phyloP scores from a whole-genome alignment of 1,139 yeast species.

The Arxiozyma slooffiae region DNA sequence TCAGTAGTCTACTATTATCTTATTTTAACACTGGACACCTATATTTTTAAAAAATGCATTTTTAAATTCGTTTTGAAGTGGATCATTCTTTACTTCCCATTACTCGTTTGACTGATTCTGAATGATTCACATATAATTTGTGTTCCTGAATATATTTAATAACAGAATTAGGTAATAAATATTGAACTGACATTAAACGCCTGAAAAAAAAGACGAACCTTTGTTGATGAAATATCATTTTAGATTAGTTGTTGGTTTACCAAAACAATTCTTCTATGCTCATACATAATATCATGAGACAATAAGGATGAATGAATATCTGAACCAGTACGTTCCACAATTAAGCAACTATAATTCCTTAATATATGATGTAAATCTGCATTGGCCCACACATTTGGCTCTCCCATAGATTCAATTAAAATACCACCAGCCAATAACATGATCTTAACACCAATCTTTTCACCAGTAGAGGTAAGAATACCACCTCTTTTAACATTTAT shows the following conservation, averaged over 20 bases:
- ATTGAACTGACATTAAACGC: slow-evolving; percentile 95
- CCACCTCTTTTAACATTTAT: slow-evolving; percentile 87
- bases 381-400: slow-evolving; percentile 98
- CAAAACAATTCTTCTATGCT: slow-evolving; percentile 83
- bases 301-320: slow-evolving; percentile 88
- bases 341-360: slow-evolving; percentile 91
- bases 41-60: no score
- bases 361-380: slow-evolving; percentile 88
- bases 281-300: slow-evolving; percentile 94
- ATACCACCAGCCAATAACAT: slow-evolving; percentile 98
- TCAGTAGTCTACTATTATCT: not conserved
- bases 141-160: slow-evolving; percentile 92
- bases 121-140: slow-evolving; percentile 68
- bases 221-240: slow-evolving; percentile 91
- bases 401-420: slow-evolving; percentile 97
- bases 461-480: slow-evolving; percentile 61
- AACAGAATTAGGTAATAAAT: slow-evolving; percentile 85
- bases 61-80: no score
- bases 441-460: slow-evolving; percentile 76
- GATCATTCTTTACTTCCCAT: slow-evolving; percentile 33
- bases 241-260: slow-evolving; percentile 93
- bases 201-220: slow-evolving; percentile 83
- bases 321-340: slow-evolving; percentile 92
- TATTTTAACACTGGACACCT: no score
- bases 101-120: slow-evolving; percentile 91